These are phyloP conservation scores for Mikania micrantha DNA, from an alignment of 129 eudicot genomes.

Conservation along the genomic window DNA sequence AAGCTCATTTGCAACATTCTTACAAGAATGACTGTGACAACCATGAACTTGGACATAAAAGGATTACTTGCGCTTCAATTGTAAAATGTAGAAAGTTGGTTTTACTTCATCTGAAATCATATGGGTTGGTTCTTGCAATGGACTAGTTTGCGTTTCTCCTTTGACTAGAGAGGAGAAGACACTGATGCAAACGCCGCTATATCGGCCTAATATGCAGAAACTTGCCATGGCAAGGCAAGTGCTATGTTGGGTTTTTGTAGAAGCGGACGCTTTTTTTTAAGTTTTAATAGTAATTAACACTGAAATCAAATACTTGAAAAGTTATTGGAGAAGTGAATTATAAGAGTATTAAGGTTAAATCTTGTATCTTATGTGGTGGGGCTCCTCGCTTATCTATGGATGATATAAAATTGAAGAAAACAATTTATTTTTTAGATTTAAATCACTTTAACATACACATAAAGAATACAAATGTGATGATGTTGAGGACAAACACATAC, in stretches of 20 bases:
- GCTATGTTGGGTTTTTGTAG: neutral
- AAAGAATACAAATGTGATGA: too few species aligned
- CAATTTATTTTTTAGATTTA: neutral
- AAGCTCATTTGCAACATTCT: neutral
- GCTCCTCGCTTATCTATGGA: neutral
- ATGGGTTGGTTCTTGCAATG: neutral
- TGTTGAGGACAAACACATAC: too few species aligned
- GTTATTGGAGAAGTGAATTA: neutral
- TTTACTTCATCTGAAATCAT: neutral
- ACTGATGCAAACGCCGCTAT: neutral
- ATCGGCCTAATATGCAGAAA: neutral
- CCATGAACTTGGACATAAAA: neutral
- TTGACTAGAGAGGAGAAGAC: neutral
- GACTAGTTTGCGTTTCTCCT: neutral
- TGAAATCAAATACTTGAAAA: neutral
- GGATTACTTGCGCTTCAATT: neutral
- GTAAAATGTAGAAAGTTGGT: neutral
- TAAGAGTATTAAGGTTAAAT: neutral
- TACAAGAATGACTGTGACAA: neutral
- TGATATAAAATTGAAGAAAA: neutral
- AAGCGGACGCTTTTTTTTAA: neutral
- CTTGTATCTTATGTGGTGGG: neutral
- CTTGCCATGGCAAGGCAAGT: neutral
- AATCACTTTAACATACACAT: too few species aligned
- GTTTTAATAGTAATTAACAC: too few species aligned